Evolutionary conservation across 768 basidiomycete species (phyloP), one percentile per base, ranked within the genome.

Genomic region (Lenzites betulinus): DNA sequence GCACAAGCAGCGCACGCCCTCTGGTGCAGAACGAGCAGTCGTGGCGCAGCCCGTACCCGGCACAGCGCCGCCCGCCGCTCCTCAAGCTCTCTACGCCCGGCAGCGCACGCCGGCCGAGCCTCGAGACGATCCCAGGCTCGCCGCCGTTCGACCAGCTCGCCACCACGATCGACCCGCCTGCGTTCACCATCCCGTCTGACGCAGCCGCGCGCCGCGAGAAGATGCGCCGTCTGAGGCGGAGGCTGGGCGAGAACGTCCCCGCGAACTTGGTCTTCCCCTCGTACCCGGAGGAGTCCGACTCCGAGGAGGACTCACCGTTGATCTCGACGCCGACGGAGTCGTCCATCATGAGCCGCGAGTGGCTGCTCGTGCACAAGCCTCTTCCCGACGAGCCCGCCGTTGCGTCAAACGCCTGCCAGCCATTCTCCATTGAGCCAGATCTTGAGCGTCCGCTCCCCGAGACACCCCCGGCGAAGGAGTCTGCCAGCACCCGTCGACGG

Each of bases 171-270:
- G 49, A 60, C 25, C 52, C 59, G 6, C 59, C 61, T 12, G 66
- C 70, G 1, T 79, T 82, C 68, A 66, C 66, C 23, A 76, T 83
- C 39, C 75, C 80, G 1, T 78, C 81, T 7, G 66, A 78, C 3
- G 74, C 71, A 20, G 68, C 71, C 44, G 49, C 78, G 16, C 79
- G 84, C 23, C 78, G 81, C 48, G 74, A 76, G 64, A 90, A 88
- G 71, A 83, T 90, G 78, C 86, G 87, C 50, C 77, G 83, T 33
- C 74, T 90, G 51, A 77, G 83, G 52, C 82, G 79, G 66, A 85
- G 74, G 64, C 78, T 90, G 2, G 89, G 89, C 0, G 78, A 87
- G 20, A 83, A 80, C 26, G 83, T 89, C 22, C 89, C 88, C 7
- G 64, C 80, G 1, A 77, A 82, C 38, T 78, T 88, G 30, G 83